Evolutionary conservation across 2,329 filamentous ascomycete species (phyloP), one percentile per base, ranked within the genome.

Genomic region (Verticillium tricorpus): DNA sequence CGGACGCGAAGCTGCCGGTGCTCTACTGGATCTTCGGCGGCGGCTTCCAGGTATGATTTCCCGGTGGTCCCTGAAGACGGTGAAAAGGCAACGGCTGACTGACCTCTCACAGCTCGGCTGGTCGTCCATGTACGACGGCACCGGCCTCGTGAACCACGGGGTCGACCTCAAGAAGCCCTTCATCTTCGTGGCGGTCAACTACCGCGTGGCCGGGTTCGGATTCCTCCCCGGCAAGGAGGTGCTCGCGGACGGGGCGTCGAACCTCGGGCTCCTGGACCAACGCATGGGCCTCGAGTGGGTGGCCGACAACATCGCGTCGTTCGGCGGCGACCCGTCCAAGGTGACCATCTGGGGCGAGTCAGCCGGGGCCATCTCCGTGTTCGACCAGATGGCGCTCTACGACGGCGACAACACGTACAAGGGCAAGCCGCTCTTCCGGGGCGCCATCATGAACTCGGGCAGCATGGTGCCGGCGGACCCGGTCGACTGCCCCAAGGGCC

Each of bases 261-360:
- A 93, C 69, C 72, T 92, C 3, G 91, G 91, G 3, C 80, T 91
- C 3, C 78, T 90, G 0, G 91, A 94, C 69, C 90, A 93, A 68
- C 81, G 89, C 37, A 80, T 90, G 65, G 90, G 84, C 0, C 78
- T 94, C 7, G 76, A 93, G 70, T 94, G 91, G 91, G 84, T 91
- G 1, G 86, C 89, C 8, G 89, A 92, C 67, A 92, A 93, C 66
- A 92, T 94, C 61, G 86, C 78, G 1, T 80, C 85, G 0, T 96
- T 95, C 70, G 92, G 92, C 11, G 92, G 92, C 15, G 90, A 94
- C 70, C 88, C 90, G 0, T 78, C 80, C n/a, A 90, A 89, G 71
- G 89, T 93, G 6, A 93, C 90, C 0, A 88, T 94, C 63, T 92
- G 88, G 88, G 91, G 91, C 31, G 87, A 93, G 70, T 87, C 83